Percentiles rank a stretch among this genome's conserved stretches.
These are phyloP conservation scores for Ceratocystiopsis minuta DNA, from an alignment of 2,329 filamentous ascomycete species.

Conservation along the genomic window DNA sequence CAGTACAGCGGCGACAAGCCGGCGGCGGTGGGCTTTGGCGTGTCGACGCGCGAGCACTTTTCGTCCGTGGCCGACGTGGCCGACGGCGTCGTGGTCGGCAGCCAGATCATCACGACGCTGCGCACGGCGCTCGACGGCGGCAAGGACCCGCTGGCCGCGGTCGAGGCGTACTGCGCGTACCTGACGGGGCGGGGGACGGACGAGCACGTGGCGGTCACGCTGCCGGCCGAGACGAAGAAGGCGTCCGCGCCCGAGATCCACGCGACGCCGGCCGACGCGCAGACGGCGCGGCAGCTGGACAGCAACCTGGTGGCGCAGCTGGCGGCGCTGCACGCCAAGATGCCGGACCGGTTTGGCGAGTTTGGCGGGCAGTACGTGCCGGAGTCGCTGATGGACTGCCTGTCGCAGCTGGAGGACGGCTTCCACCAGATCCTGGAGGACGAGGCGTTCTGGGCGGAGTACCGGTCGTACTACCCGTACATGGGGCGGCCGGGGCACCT, in stretches of 20 bases:
- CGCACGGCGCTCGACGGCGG: slow-evolving; percentile 41
- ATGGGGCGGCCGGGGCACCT: slow-evolving; percentile 90
- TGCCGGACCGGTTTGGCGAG: slow-evolving; percentile 79
- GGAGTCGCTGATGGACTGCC: slow-evolving; percentile 92
- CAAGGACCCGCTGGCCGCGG: slow-evolving; percentile 35
- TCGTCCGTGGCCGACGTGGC: slow-evolving; percentile 64
- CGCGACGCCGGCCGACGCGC: slow-evolving; percentile 34
- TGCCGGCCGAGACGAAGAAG: slow-evolving; percentile 30
- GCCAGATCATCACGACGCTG: slow-evolving; percentile 77
- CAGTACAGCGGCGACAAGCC: slow-evolving; percentile 82
- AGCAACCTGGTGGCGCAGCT: slow-evolving; percentile 62
- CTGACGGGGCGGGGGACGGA: slow-evolving; percentile 24
- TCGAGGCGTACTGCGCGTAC: slow-evolving; percentile 73
- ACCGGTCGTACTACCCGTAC: slow-evolving; percentile 86
- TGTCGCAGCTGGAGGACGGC: slow-evolving; percentile 75
- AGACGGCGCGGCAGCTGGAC: slow-evolving; percentile 31
- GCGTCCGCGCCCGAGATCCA: slow-evolving; percentile 40
- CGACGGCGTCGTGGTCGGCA: slow-evolving; percentile 92
- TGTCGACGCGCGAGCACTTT: slow-evolving; percentile 92
- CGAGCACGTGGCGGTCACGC: slow-evolving; percentile 35
- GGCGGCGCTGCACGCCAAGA: slow-evolving; percentile 60
- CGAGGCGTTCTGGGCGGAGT: slow-evolving; percentile 91
- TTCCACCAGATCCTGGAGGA: slow-evolving; percentile 81
- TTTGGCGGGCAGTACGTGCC: slow-evolving; percentile 97
- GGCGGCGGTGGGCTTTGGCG: slow-evolving; percentile 84